Conservation (phyloP, 108 stramenopile genomes). For the Hondaea fermentalgiana region DNA sequence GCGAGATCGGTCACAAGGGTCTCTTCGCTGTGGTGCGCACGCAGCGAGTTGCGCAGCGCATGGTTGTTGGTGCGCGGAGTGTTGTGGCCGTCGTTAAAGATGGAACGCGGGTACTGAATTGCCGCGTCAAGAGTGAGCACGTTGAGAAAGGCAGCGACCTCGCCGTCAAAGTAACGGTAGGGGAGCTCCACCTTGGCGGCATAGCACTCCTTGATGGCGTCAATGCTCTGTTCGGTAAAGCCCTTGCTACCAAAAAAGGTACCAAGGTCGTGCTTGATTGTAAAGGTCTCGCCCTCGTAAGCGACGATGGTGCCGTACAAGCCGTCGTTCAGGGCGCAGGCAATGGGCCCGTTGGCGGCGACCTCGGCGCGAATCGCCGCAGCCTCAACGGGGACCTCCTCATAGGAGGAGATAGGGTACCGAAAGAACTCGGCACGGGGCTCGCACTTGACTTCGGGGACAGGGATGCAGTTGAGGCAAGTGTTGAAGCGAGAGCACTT, state of each 20-base stretch:
- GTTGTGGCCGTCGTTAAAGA: not conserved
- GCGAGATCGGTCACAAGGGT: not conserved
- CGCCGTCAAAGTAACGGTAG: not conserved
- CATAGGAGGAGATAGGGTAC: not conserved
- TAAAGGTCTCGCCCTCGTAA: not conserved
- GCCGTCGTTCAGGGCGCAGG: not conserved
- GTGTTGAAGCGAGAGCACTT: not conserved
- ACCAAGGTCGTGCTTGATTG: not conserved
- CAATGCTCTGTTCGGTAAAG: not conserved
- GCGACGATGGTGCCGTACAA: not conserved
- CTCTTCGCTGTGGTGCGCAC: not conserved
- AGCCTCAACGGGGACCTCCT: not conserved
- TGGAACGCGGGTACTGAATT: not conserved
- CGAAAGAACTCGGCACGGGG: not conserved
- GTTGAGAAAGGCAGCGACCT: not conserved
- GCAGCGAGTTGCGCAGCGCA: not conserved
- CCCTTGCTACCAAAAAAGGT: not conserved
- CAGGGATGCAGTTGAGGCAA: not conserved
- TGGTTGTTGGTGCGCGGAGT: too few relatives aligned
- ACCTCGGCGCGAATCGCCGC: not conserved
- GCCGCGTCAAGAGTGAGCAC: not conserved
- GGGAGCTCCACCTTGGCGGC: not conserved
- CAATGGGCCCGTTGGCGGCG: not conserved
- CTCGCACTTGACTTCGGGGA: not conserved
- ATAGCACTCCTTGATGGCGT: not conserved